These are phyloP conservation scores for Boletus pseudopeckii DNA, from an alignment of 768 basidiomycete genomes.

Conservation along the genomic window DNA sequence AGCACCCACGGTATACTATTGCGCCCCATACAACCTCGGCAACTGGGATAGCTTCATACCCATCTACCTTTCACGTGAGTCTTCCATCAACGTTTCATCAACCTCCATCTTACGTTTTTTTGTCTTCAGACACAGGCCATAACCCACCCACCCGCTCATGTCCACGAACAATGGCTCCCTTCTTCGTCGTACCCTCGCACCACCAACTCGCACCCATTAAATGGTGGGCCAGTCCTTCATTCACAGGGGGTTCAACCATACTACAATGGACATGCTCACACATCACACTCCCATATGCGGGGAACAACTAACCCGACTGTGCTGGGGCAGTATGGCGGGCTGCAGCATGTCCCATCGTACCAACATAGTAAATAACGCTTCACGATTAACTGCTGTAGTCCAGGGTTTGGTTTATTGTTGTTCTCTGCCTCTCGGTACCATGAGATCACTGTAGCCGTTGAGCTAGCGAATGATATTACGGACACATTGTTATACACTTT, in stretches of 20 bases:
- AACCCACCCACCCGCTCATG: constrained; percentile 13
- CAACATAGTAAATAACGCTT: constrained; percentile 26
- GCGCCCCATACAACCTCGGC: constrained; percentile 13
- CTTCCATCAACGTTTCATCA: neutral
- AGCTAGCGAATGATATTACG: constrained; percentile 9
- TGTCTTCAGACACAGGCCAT: constrained; percentile 9
- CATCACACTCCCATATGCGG: constrained; percentile 30
- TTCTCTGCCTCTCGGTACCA: neutral
- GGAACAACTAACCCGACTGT: constrained; percentile 14
- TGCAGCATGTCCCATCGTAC: constrained; percentile 29
- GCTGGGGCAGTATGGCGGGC: constrained; percentile 24
- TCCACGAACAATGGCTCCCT: constrained; percentile 25
- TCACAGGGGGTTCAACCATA: constrained; percentile 26
- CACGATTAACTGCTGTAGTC: neutral
- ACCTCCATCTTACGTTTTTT: neutral
- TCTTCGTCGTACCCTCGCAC: constrained; percentile 26
- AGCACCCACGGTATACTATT: constrained; percentile 16
- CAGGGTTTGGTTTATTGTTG: constrained; percentile 8
- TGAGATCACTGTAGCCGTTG: neutral
- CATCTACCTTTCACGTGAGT: constrained; percentile 26
- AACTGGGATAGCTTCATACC: constrained; percentile 21
- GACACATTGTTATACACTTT: constrained; percentile 21
- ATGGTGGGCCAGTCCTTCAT: constrained; percentile 16
- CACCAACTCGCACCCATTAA: constrained; percentile 16
- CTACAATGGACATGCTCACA: constrained; percentile 24